Percentiles rank a stretch among this genome's conserved stretches.
Evolutionary conservation across 2,329 filamentous ascomycete species (phyloP).

Genomic region (Claviceps purpurea): DNA sequence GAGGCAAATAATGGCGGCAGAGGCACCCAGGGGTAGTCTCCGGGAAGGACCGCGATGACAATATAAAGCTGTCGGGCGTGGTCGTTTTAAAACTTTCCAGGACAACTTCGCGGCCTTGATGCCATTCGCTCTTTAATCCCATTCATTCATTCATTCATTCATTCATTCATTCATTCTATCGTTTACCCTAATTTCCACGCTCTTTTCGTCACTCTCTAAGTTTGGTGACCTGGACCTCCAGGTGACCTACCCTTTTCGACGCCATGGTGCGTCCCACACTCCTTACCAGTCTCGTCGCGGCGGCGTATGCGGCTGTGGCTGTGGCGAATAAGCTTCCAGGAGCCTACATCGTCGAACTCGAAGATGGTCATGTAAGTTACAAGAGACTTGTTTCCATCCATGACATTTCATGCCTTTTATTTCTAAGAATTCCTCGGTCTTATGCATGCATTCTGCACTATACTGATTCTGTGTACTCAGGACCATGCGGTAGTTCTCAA

Average conservation of each 20-base stretch:
- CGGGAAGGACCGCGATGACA: background rate
- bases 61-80: background rate
- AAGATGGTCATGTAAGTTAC: conserved; percentile 29
- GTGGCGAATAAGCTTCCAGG: conserved; percentile 26
- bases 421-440: background rate
- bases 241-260: background rate
- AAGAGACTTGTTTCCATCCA: background rate
- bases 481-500: conserved; percentile 2
- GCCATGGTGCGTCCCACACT: conserved; percentile 7
- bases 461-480: background rate
- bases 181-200: background rate
- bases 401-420: background rate
- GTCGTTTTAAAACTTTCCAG: background rate
- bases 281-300: conserved; percentile 7
- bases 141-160: background rate
- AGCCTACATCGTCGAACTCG: conserved; percentile 40
- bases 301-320: conserved; percentile 16
- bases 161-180: background rate
- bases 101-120: background rate
- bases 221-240: background rate
- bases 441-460: too few relatives aligned
- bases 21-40: background rate
- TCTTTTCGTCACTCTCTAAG: background rate
- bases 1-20: background rate
- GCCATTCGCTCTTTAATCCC: background rate